A percentile compares a stretch with the other conserved stretches of the same genome.
Evolutionary conservation across 352 stramenopile genomes (phyloP).

Genomic region (Phytophthora cactorum): DNA sequence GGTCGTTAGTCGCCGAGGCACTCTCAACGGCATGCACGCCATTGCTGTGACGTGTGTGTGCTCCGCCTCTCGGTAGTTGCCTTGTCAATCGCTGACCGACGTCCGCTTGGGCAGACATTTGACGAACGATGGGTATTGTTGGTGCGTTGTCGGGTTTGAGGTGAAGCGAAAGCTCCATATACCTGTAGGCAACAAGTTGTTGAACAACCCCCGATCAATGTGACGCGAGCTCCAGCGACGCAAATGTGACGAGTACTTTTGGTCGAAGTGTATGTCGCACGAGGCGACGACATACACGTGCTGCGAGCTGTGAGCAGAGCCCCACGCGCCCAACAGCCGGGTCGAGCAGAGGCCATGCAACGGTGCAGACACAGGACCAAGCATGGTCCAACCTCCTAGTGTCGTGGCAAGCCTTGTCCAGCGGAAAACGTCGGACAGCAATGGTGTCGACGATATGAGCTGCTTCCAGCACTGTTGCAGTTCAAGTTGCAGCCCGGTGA

Average conservation of each 20-base stretch:
- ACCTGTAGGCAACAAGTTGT: background rate
- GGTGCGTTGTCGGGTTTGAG: background rate
- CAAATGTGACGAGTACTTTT: constrained; percentile 15
- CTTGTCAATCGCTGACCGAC: constrained; percentile 23
- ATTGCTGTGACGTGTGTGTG: constrained; percentile 16
- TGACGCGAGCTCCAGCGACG: background rate
- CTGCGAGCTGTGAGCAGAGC: constrained; percentile 10
- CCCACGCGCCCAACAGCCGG: constrained; percentile 14
- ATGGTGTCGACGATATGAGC: background rate
- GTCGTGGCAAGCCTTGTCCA: background rate
- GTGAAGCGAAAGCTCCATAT: background rate
- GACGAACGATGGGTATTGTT: no score
- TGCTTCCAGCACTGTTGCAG: background rate
- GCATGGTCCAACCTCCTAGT: constrained; percentile 8
- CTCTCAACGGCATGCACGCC: constrained; percentile 17
- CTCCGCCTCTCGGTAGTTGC: constrained; percentile 28
- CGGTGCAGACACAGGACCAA: constrained; percentile 14
- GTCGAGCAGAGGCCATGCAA: constrained; percentile 13
- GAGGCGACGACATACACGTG: constrained; percentile 17
- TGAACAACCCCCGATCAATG: background rate
- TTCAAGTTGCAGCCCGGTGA: constrained; percentile 3
- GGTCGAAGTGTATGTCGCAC: constrained; percentile 2
- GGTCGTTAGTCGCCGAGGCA: constrained; percentile 21
- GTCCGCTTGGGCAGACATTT: constrained; percentile 12
- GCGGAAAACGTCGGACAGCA: background rate